Evolutionary conservation across 805 yeast genomes (phyloP), one percentile per base, ranked within the genome.

Genomic region (Yarrowia deformans): DNA sequence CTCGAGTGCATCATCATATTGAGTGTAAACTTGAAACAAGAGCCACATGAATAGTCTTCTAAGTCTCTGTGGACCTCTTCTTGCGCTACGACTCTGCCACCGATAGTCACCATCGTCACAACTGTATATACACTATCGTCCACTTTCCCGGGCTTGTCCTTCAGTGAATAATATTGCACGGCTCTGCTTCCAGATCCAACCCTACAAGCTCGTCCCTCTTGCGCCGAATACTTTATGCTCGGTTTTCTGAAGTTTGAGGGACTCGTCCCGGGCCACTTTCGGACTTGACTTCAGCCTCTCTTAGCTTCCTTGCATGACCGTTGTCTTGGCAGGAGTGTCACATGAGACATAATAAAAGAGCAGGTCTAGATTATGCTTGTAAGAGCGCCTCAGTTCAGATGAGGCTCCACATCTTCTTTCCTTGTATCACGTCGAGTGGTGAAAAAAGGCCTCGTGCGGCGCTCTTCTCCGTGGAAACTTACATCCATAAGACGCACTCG

Each of bases 261-360:
- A 3, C 50, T 23, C 34, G 23, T 48, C 16, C 7, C 37, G 16
- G 13, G 35, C 35, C 52, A 29, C 35, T 48, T 29, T 6, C 19
- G 39, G 39, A 16, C 39, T 12, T 29, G 19, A 32, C 16, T 19
- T 48, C 35, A 23, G 35, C 35, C 52, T 18, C 13, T 29, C 54
- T 32, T 8, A 10, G 19, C 54, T 49, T 48, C 54, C 39, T 39
- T 49, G 54, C 37, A 32, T 49, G 54, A 32, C 54, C 54, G 39
- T 32, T 49, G 39, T 14, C 39, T 49, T 32, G 54, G 54, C 54
- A 32, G 1, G 8, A 4, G 18, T 3, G 10, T 8, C 56, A 16
- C 10, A n/a, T 35, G 56, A 50, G n/a, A 34, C 54, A 48, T 13
- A 16, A 14, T 40, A 14, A 6, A 39, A 39, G 40, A 39, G 40